Conservation (phyloP, 2,329 filamentous ascomycete species). For the Sphaceloma murrayae region DNA sequence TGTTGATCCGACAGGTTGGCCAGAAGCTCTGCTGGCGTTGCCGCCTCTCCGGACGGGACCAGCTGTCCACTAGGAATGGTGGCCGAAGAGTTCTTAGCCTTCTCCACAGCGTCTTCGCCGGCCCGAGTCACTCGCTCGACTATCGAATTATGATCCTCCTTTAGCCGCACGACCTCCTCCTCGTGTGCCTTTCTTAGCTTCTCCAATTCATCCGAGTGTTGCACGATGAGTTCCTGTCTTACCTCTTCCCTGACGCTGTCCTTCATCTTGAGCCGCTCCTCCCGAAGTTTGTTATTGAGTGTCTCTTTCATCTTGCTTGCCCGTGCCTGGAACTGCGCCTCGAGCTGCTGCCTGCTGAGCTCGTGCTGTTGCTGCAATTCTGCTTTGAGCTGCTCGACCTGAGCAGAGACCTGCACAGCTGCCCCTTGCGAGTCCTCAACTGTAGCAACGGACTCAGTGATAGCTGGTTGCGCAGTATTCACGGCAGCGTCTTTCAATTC, state of each 20-base stretch:
- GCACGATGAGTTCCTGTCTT: constrained; percentile 27
- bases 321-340: constrained; percentile 44
- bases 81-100: constrained; percentile 26
- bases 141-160: constrained; percentile 31
- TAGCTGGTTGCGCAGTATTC: neutral
- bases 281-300: constrained; percentile 57
- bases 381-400: constrained; percentile 31
- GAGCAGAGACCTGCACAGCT: constrained; percentile 41
- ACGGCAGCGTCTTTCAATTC: neutral
- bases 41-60: too few species aligned
- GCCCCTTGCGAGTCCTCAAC: constrained; percentile 25
- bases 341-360: constrained; percentile 36
- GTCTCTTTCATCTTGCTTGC: constrained; percentile 60
- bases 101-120: constrained; percentile 31
- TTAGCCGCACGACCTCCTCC: constrained; percentile 34
- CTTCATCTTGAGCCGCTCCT: constrained; percentile 31
- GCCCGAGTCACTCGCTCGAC: constrained; percentile 30
- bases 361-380: constrained; percentile 32
- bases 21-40: constrained; percentile 19
- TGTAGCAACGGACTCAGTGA: constrained; percentile 2
- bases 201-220: constrained; percentile 43
- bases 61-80: too few species aligned
- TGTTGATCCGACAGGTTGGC: constrained; percentile 42
- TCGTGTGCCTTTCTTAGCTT: constrained; percentile 39
- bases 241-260: constrained; percentile 29